Percentiles rank a stretch among this genome's conserved stretches.
phyloP scores from a whole-genome alignment of 495 filamentous ascomycete species.

The Aspergillus biplanus region DNA sequence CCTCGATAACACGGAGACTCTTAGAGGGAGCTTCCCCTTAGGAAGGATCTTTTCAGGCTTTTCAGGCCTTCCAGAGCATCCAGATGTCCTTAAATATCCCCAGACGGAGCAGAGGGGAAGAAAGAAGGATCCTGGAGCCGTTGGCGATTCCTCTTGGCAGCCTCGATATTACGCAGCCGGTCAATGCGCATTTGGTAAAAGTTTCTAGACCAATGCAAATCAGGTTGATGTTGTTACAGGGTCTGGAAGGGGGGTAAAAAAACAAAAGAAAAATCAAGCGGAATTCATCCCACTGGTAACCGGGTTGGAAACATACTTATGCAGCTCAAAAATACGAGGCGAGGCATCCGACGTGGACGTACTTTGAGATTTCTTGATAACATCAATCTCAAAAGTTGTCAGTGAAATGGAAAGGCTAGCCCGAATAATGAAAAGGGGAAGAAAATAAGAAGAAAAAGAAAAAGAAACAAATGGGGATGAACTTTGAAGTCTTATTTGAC shows the following conservation, averaged over 20 bases:
- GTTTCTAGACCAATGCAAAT: slow-evolving; percentile 52
- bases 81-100: slow-evolving; percentile 48
- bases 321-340: slow-evolving; percentile 82
- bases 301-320: slow-evolving; percentile 63
- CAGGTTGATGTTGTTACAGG: slow-evolving; percentile 6
- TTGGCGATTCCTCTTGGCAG: slow-evolving; percentile 80
- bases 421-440: neutral
- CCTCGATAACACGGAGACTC: neutral
- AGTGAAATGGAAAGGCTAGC: neutral
- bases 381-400: slow-evolving; percentile 37
- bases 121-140: slow-evolving; percentile 74
- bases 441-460: neutral
- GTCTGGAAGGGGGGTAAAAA: neutral
- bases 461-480: neutral
- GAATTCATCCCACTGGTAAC: slow-evolving; percentile 1
- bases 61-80: neutral
- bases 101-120: slow-evolving; percentile 84
- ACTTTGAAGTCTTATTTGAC: neutral
- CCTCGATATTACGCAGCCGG: slow-evolving; percentile 75
- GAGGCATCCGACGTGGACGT: slow-evolving; percentile 42
- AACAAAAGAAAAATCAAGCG: neutral
- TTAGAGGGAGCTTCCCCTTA: neutral
- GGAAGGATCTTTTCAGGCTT: neutral
- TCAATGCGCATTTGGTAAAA: slow-evolving; percentile 87
- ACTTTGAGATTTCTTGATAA: slow-evolving; percentile 38